phyloP scores from a whole-genome alignment of 2,329 filamentous ascomycete species.

The Fusarium liriodendri region DNA sequence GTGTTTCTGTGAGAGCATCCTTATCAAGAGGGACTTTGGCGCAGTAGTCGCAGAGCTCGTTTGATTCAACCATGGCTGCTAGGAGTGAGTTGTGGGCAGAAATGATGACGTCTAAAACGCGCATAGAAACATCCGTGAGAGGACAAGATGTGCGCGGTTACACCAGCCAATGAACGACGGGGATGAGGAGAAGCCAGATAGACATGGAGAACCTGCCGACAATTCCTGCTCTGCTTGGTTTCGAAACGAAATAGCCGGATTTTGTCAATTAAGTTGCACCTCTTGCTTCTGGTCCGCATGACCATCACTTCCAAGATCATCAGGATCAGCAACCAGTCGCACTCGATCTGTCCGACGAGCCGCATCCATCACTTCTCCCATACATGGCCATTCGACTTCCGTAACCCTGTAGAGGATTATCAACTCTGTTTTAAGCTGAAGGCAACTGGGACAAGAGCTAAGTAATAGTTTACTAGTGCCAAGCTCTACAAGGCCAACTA shows the following conservation, averaged over 20 bases:
- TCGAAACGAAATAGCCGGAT: background rate
- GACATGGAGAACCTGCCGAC: background rate
- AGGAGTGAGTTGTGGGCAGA: background rate
- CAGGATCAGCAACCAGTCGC: background rate
- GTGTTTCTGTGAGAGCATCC: background rate
- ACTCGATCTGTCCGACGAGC: background rate
- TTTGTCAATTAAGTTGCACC: conserved; percentile 5
- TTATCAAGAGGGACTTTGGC: background rate
- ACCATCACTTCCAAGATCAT: background rate
- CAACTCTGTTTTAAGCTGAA: no score
- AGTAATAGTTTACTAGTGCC: no score
- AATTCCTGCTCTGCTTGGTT: background rate
- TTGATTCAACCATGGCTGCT: background rate
- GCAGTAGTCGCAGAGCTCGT: background rate
- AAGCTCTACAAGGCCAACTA: no score
- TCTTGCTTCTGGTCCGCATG: background rate
- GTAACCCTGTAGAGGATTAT: no score
- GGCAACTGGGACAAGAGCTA: no score
- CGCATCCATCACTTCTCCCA: background rate
- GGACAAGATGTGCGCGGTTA: background rate
- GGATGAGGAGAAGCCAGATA: background rate
- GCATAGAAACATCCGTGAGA: background rate
- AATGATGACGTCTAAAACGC: background rate
- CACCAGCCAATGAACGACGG: background rate
- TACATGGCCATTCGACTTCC: background rate